These are phyloP conservation scores for Pseudohalonectria lignicola DNA, from an alignment of 2,329 filamentous ascomycete genomes.

Conservation along the genomic window DNA sequence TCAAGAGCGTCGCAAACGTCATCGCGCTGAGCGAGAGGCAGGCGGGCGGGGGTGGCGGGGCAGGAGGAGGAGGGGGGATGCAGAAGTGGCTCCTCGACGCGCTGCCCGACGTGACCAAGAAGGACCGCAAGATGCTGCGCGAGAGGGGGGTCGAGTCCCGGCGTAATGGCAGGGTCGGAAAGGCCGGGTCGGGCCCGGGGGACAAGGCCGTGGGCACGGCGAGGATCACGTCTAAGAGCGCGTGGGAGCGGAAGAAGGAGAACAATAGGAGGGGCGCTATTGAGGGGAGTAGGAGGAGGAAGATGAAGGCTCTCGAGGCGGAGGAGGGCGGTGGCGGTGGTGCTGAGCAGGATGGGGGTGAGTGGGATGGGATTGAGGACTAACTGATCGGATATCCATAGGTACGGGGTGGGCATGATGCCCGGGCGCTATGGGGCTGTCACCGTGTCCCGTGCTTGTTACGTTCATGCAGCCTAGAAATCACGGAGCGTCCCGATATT, in stretches of 20 bases:
- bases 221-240: conserved; percentile 75
- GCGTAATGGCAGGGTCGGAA: conserved; percentile 19
- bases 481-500: no score
- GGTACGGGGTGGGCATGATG: no score
- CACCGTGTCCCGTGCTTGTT: neutral
- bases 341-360: conserved; percentile 6
- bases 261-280: conserved; percentile 56
- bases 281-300: conserved; percentile 47
- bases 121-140: conserved; percentile 73
- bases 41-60: conserved; percentile 10
- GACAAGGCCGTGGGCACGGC: conserved; percentile 25
- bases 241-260: conserved; percentile 59
- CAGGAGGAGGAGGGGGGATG: conserved; percentile 31
- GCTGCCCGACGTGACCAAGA: conserved; percentile 73
- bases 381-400: conserved; percentile 3
- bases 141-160: conserved; percentile 70
- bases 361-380: conserved; percentile 18
- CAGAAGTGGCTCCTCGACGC: conserved; percentile 84
- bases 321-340: conserved; percentile 5
- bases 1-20: conserved; percentile 89
- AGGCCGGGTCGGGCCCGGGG: conserved; percentile 15
- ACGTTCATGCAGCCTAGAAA: neutral
- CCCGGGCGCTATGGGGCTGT: neutral
- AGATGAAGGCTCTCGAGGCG: conserved; percentile 19
- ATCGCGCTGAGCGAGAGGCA: conserved; percentile 75